Conservation (phyloP, 495 filamentous ascomycete genomes). For the Aspergillus bridgeri region DNA sequence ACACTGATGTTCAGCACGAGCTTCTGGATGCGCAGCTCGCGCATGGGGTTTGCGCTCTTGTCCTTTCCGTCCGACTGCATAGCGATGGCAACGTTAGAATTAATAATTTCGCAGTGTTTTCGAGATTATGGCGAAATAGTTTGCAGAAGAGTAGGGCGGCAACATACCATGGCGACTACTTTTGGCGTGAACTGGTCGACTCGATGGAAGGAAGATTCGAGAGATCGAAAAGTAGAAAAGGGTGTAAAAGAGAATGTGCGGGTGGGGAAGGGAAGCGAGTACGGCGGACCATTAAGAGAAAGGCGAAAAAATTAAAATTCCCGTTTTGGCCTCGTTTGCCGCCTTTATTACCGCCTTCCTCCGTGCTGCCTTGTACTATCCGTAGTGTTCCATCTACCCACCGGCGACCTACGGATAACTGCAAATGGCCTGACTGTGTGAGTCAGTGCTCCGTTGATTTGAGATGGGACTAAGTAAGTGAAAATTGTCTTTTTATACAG, state of each 20-base stretch:
- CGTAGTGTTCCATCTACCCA: no score
- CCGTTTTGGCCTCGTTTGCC: no score
- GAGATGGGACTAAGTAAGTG: no score
- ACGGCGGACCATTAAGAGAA: no score
- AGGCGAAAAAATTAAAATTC: no score
- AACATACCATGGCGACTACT: constrained; percentile 51
- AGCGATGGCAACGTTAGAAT: constrained; percentile 24
- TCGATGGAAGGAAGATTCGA: constrained; percentile 31
- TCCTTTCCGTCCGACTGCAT: constrained; percentile 61
- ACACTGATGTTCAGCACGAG: constrained; percentile 99
- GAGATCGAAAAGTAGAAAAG: constrained; percentile 34
- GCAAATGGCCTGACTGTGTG: no score
- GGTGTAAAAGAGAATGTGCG: constrained; percentile 44
- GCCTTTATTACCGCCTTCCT: no score
- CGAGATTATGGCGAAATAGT: neutral
- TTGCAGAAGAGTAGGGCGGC: neutral
- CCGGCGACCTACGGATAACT: no score
- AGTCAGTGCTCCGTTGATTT: no score
- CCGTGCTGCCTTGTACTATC: no score
- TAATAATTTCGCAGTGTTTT: neutral
- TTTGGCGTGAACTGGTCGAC: constrained; percentile 47
- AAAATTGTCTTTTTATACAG: no score
- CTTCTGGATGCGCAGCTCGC: constrained; percentile 99
- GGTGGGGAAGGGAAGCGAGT: constrained; percentile 38
- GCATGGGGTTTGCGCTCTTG: constrained; percentile 95